Conservation (phyloP, 73 alveolate genomes). For the Paramecium caudatum region DNA sequence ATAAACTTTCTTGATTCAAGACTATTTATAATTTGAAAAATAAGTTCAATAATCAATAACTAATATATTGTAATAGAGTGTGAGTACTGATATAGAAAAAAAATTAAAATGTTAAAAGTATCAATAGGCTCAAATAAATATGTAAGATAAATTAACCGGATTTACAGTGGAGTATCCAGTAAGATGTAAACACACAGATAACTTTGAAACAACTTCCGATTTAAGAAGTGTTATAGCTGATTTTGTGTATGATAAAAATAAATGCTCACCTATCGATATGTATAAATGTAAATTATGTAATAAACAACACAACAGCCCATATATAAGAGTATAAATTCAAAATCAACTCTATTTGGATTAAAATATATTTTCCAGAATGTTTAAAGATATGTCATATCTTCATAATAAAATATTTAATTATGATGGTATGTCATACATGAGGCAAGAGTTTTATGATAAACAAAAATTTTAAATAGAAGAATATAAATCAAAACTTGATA, state of each 20-base stretch:
- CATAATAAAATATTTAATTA: not conserved
- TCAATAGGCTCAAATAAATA: too few species aligned
- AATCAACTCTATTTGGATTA: not conserved
- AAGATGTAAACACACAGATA: not conserved
- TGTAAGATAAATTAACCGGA: not conserved
- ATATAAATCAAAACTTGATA: not conserved
- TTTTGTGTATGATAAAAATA: not conserved
- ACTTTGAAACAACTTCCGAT: not conserved
- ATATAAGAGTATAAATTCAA: not conserved
- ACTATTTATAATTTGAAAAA: too few species aligned
- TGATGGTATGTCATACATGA: not conserved
- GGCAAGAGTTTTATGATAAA: not conserved
- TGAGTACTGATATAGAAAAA: too few species aligned
- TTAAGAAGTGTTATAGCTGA: conserved; percentile 16
- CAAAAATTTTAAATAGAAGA: not conserved
- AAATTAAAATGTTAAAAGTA: too few species aligned
- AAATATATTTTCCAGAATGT: conserved; percentile 2
- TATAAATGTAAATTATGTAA: not conserved
- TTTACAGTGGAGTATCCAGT: not conserved
- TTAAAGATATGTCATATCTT: not conserved
- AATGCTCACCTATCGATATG: not conserved
- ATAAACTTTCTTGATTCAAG: too few species aligned
- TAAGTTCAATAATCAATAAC: too few species aligned
- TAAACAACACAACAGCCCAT: not conserved
- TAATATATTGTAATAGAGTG: too few species aligned